A percentile compares a stretch with the other conserved stretches of the same genome.
Evolutionary conservation across 805 yeast genomes (phyloP).

Genomic region (Saccharomycopsis vini): DNA sequence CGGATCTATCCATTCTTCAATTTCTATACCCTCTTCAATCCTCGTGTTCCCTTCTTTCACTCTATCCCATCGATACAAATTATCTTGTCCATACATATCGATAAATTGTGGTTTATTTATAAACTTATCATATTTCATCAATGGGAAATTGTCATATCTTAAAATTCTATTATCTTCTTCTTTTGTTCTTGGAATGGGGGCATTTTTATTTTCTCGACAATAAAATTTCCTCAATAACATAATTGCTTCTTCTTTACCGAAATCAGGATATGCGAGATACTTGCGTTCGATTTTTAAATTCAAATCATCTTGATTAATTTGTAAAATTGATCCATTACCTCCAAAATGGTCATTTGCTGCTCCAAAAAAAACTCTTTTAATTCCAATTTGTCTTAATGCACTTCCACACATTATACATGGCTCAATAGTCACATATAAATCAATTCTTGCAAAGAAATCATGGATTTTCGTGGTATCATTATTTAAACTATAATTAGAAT

Average conservation of each 20-base stretch:
- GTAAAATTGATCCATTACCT: constrained; percentile 84
- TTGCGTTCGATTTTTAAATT: constrained; percentile 20
- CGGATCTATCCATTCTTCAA: constrained; percentile 16
- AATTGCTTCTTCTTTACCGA: constrained; percentile 74
- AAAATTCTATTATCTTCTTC: constrained; percentile 46
- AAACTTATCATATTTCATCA: constrained; percentile 46
- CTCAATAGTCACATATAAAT: constrained; percentile 88
- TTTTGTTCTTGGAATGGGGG: constrained; percentile 74
- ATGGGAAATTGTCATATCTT: constrained; percentile 50
- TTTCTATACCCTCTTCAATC: constrained; percentile 14
- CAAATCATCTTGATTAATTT: constrained; percentile 40
- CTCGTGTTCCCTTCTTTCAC: neutral
- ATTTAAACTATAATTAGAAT: constrained; percentile 30
- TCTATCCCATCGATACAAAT: constrained; percentile 8
- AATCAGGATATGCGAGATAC: constrained; percentile 65
- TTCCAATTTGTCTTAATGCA: constrained; percentile 72
- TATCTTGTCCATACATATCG: constrained; percentile 36
- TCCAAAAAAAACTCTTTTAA: constrained; percentile 72
- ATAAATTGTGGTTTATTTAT: constrained; percentile 43
- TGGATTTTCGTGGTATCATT: constrained; percentile 20
- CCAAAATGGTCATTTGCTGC: constrained; percentile 95
- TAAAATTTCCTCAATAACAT: constrained; percentile 75
- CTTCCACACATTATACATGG: constrained; percentile 99
- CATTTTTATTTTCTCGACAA: constrained; percentile 72
- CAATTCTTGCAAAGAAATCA: constrained; percentile 43